Conservation (phyloP, 441 rosid species). For the Erodium texanum region DNA sequence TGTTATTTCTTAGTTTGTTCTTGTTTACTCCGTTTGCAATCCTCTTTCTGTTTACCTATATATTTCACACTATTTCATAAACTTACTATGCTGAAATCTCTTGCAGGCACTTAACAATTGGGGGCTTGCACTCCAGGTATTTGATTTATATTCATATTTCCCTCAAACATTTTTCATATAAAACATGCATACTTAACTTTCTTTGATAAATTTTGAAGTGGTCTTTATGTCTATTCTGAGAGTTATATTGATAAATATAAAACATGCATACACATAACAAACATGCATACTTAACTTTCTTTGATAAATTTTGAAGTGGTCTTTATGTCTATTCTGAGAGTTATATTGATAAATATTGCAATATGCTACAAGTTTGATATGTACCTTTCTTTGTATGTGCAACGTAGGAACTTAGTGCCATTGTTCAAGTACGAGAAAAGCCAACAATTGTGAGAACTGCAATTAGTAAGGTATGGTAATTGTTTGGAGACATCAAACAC, state of each 20-base stretch:
- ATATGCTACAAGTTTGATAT: constrained; percentile 12
- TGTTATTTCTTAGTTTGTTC: neutral
- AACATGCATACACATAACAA: neutral
- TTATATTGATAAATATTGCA: neutral
- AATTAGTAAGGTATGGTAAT: constrained; percentile 72
- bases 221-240: constrained; percentile 7
- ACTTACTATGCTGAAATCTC: constrained; percentile 15
- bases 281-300: neutral
- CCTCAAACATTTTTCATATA: neutral
- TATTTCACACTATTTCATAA: neutral
- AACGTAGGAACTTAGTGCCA: constrained; percentile 87
- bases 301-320: neutral
- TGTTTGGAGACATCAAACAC: constrained; percentile 26
- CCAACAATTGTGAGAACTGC: constrained; percentile 88
- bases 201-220: neutral
- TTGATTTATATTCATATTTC: constrained; percentile 10
- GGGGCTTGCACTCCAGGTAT: constrained; percentile 97
- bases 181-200: neutral
- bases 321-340: constrained; percentile 7
- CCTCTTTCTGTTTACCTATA: neutral
- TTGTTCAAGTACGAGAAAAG: constrained; percentile 92
- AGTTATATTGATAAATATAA: neutral
- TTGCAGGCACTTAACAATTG: constrained; percentile 93
- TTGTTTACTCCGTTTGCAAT: neutral
- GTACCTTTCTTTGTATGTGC: constrained; percentile 12